Conservation (phyloP, 345 rosid species). For the Arabidopsis thaliana region DNA sequence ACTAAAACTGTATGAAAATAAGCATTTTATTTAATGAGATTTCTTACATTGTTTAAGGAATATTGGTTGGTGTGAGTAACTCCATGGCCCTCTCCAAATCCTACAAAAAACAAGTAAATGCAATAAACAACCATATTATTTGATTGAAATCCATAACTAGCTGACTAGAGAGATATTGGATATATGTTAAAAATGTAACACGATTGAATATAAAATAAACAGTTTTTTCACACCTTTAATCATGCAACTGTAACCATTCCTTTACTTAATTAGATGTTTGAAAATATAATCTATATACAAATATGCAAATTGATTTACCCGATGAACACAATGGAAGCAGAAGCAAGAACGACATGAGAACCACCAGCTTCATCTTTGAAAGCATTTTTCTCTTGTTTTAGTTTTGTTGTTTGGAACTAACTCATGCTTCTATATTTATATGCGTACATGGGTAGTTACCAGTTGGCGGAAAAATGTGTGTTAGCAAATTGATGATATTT, state of each 20-base stretch:
- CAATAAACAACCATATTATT: no score
- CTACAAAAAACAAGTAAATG: not conserved
- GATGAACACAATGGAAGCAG: not conserved
- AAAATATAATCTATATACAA: not conserved
- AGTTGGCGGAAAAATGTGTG: not conserved
- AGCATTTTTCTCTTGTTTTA: not conserved
- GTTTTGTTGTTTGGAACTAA: not conserved
- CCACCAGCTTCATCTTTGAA: not conserved
- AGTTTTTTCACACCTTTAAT: not conserved
- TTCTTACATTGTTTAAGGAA: conserved; percentile 26
- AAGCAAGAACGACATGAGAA: conserved; percentile 1
- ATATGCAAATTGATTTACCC: no score
- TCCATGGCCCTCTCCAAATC: conserved; percentile 14
- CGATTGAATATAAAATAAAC: not conserved
- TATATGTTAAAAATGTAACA: not conserved
- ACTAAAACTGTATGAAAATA: not conserved
- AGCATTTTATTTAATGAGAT: not conserved
- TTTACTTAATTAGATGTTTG: not conserved
- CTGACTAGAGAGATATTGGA: no score
- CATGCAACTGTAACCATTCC: not conserved
- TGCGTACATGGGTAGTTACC: not conserved
- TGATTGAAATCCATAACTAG: no score
- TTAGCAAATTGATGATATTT: no score
- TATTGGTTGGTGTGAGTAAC: conserved; percentile 5
- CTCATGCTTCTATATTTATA: not conserved